phyloP scores from a whole-genome alignment of 192 early-diverging fungal species.

The Linnemannia elongata region DNA sequence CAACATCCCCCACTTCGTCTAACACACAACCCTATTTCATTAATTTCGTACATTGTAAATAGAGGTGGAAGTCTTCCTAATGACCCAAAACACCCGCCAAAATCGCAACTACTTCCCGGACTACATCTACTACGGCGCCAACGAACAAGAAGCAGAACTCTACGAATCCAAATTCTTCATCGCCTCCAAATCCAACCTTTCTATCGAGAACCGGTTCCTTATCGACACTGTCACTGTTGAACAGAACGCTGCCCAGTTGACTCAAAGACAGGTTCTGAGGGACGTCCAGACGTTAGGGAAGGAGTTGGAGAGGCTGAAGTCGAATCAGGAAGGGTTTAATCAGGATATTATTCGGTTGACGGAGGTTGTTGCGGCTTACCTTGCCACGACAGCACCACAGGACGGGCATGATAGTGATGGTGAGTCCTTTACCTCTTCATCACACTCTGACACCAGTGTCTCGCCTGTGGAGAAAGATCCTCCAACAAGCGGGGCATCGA shows the following conservation, averaged over 20 bases:
- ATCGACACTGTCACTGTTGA: conserved; percentile 32
- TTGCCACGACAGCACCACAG: conserved; percentile 1
- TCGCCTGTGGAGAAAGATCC: conserved; percentile 35
- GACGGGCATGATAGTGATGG: neutral
- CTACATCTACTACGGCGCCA: conserved; percentile 54
- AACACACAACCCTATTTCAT: neutral
- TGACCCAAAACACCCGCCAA: conserved; percentile 33
- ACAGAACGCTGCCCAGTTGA: conserved; percentile 17
- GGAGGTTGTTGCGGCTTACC: conserved; percentile 12
- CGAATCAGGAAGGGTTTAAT: conserved; percentile 24
- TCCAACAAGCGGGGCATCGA: conserved; percentile 8
- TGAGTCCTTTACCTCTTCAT: neutral
- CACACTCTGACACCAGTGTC: neutral
- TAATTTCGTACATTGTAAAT: neutral
- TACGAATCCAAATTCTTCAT: conserved; percentile 47
- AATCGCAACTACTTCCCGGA: conserved; percentile 53
- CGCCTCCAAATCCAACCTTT: conserved; percentile 45
- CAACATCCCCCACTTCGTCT: neutral
- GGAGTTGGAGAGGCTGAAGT: conserved; percentile 17
- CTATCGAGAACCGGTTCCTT: conserved; percentile 48
- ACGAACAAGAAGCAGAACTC: conserved; percentile 43
- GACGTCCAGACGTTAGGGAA: conserved; percentile 23
- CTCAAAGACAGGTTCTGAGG: conserved; percentile 19
- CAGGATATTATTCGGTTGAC: conserved; percentile 23
- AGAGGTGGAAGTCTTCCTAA: conserved; percentile 47